A percentile compares a stretch with the other conserved stretches of the same genome.
phyloP scores from a whole-genome alignment of 2,329 filamentous ascomycete species.

The Fusarium liriodendri region DNA sequence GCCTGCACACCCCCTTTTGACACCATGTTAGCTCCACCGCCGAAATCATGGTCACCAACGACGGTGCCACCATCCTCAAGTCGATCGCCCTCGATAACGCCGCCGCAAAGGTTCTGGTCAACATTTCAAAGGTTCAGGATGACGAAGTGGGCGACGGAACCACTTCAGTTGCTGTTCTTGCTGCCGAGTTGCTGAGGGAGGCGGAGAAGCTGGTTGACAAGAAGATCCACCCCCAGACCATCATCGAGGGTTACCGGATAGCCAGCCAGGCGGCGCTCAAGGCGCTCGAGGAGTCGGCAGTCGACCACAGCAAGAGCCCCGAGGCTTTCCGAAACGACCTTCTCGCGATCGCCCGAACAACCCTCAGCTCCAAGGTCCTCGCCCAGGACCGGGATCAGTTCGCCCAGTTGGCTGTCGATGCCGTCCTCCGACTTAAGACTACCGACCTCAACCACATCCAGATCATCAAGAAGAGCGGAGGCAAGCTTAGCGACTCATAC shows the following conservation, averaged over 20 bases:
- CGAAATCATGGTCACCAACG: constrained; percentile 98
- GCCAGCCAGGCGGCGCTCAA: constrained; percentile 88
- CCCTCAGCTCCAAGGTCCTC: constrained; percentile 96
- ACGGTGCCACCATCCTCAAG: constrained; percentile 98
- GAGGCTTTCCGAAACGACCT: constrained; percentile 91
- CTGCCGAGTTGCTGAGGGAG: constrained; percentile 93
- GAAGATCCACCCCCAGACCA: constrained; percentile 99
- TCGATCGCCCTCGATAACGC: constrained; percentile 98
- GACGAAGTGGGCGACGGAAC: constrained; percentile 99
- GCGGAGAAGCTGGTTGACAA: constrained; percentile 97
- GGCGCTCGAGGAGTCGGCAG: constrained; percentile 84
- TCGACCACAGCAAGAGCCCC: constrained; percentile 87
- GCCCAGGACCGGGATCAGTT: constrained; percentile 95
- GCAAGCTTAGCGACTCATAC: constrained; percentile 97
- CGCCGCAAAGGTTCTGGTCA: constrained; percentile 96
- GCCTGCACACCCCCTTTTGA: constrained; percentile 33
- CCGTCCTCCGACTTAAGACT: constrained; percentile 88
- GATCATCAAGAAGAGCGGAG: constrained; percentile 99
- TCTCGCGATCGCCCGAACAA: constrained; percentile 90
- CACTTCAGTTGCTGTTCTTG: constrained; percentile 95
- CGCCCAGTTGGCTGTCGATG: constrained; percentile 87
- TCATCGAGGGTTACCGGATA: constrained; percentile 99
- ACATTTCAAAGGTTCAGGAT: constrained; percentile 99
- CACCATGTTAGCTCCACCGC: constrained; percentile 78
- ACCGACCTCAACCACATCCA: constrained; percentile 98